Base-by-base conservation (phyloP, 495 filamentous ascomycete species). In the Cudoniella acicularis region DNA sequence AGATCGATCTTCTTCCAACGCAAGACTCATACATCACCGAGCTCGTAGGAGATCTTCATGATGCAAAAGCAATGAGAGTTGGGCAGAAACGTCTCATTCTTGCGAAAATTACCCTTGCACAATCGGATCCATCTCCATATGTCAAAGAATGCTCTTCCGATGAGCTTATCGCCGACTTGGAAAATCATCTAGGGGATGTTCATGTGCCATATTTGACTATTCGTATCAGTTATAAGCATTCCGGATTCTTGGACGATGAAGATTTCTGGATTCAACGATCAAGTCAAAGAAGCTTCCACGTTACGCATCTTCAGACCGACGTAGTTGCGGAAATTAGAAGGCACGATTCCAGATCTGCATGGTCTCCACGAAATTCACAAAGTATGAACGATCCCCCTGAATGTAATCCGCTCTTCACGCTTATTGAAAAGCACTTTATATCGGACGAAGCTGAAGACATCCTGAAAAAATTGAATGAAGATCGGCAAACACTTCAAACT, bases 81-180 rank as follows among this genome's bases (percentile, higher is more conserved):
- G 43, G 49, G 4, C 61, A 69, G 67, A 45, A 70, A 67, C 61
- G 72, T 61, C 51, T 68, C 10, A 56, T 64, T 40, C 42, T 68
- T 4, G 66, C 60, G 10, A 68, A 63, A 48, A 23, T 66, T 13
- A 18, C 36, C 4, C 25, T 68, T 1, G 47, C 46, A 17, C 56
- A 56, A 47, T 23, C 50, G 9, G 51, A 10, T 17, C 13, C 27
- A 8, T 8, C 45, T 23, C 30, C 17, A 22, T 47, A 55, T 21
- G 26, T 41, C 26, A 42, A 41, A 22, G 49, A 51, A 10, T 17
- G 24, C 25, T 54, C 49, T 46, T 75, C 80, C 1, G 74, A 78
- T 25, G 71, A 75, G 40, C 70, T 83, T 11, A 78, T 83, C 1
- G 71, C 78, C 25, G 76, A 80, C 50, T 68, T 83, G 17, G 77